phyloP scores from a whole-genome alignment of 1,284 basidiomycete genomes.

The Vanrija pseudolonga region DNA sequence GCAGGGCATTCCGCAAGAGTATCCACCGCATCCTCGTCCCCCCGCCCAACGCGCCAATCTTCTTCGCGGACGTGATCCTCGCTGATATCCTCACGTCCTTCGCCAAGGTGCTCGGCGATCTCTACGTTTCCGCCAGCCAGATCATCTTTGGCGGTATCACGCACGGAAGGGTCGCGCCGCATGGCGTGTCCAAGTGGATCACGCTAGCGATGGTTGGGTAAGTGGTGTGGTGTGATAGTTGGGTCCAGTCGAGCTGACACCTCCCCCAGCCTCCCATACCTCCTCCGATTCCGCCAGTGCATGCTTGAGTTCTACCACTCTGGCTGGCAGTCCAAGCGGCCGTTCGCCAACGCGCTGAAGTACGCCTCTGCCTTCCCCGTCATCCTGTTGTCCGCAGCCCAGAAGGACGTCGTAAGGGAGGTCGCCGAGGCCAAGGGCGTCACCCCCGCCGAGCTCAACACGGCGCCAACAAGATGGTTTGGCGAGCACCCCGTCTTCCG shows the following conservation, averaged over 20 bases:
- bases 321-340: constrained; percentile 62
- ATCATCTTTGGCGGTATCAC: constrained; percentile 69
- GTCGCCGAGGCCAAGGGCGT: constrained; percentile 56
- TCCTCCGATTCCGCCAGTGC: constrained; percentile 89
- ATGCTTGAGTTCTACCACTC: constrained; percentile 75
- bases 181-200: constrained; percentile 66
- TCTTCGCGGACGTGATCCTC: constrained; percentile 88
- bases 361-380: constrained; percentile 98
- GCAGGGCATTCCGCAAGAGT: constrained; percentile 70
- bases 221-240: constrained; percentile 38
- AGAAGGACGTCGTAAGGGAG: constrained; percentile 64
- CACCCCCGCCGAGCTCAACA: constrained; percentile 40
- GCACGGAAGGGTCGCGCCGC: constrained; percentile 59
- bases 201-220: constrained; percentile 83
- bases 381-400: constrained; percentile 85
- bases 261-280: constrained; percentile 78
- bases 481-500: constrained; percentile 74
- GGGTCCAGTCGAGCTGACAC: neutral
- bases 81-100: constrained; percentile 96
- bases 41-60: constrained; percentile 60
- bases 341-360: constrained; percentile 91
- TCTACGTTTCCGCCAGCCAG: constrained; percentile 78
- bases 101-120: constrained; percentile 91
- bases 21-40: constrained; percentile 69
- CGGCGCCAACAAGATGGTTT: constrained; percentile 59